Evolutionary conservation across 2,329 filamentous ascomycete species (phyloP).

Genomic region (Ceratocystiopsis minuta): DNA sequence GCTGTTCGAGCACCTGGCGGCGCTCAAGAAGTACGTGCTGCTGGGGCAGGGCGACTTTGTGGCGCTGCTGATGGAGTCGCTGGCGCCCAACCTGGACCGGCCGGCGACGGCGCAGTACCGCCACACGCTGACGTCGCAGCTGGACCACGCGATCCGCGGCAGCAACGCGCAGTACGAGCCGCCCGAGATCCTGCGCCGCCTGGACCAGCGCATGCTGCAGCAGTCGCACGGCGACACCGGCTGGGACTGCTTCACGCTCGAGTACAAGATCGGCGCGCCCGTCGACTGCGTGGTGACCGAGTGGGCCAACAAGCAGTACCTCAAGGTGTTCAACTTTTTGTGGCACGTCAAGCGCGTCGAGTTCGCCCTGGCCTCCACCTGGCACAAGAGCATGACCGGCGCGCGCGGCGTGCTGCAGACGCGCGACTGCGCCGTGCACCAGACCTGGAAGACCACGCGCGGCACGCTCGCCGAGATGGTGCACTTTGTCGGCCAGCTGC

Average conservation of each 20-base stretch:
- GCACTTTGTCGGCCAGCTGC: constrained; percentile 89
- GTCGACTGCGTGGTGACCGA: constrained; percentile 95
- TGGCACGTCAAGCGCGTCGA: constrained; percentile 98
- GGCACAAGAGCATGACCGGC: constrained; percentile 92
- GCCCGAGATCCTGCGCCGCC: constrained; percentile 70
- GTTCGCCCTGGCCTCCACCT: constrained; percentile 77
- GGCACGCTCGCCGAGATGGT: constrained; percentile 94
- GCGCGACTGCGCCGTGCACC: constrained; percentile 46
- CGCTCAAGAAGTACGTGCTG: constrained; percentile 85
- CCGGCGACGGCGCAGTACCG: constrained; percentile 95
- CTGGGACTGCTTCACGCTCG: constrained; percentile 97
- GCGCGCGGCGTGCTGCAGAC: constrained; percentile 75
- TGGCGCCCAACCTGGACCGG: constrained; percentile 80
- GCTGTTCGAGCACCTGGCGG: constrained; percentile 77
- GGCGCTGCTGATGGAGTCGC: constrained; percentile 86
- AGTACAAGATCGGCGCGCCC: constrained; percentile 94
- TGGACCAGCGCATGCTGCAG: constrained; percentile 97
- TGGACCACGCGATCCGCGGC: constrained; percentile 91
- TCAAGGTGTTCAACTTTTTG: constrained; percentile 97
- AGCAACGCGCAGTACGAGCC: constrained; percentile 95
- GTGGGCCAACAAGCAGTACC: constrained; percentile 87
- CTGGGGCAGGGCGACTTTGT: constrained; percentile 96
- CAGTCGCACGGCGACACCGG: constrained; percentile 92
- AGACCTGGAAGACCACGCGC: constrained; percentile 79
- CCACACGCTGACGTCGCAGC: constrained; percentile 89